Evolutionary conservation across 345 rosid species (phyloP).

Genomic region (Gossypium anomalum): DNA sequence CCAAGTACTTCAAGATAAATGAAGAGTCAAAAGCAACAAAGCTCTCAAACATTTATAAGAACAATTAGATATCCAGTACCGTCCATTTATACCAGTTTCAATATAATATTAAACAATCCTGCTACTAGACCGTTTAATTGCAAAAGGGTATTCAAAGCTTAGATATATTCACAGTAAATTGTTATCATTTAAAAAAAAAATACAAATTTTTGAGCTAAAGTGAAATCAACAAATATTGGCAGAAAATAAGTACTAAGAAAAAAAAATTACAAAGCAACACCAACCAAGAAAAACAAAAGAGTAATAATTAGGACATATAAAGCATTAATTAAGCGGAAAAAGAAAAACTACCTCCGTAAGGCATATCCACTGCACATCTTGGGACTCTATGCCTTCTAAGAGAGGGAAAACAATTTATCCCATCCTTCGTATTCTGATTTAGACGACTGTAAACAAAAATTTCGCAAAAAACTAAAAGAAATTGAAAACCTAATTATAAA

Average conservation of each 20-base stretch:
- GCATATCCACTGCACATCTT: constrained; percentile 53
- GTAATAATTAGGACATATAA: not conserved
- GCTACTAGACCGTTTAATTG: not conserved
- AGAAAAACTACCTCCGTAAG: constrained; percentile 58
- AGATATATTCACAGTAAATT: not conserved
- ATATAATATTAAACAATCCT: not conserved
- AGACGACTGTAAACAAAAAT: constrained; percentile 5
- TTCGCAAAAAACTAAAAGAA: not conserved
- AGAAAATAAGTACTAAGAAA: not conserved
- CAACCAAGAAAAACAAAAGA: not conserved
- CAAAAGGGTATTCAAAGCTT: not conserved
- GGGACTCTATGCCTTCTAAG: constrained; percentile 31
- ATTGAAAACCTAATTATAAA: not conserved
- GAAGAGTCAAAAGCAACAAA: not conserved
- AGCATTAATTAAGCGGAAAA: not conserved
- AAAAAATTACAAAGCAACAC: not conserved
- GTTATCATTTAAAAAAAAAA: not conserved
- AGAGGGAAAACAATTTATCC: constrained; percentile 22
- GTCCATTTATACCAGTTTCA: not conserved
- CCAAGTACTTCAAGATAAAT: not conserved
- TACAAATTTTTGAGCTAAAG: not conserved
- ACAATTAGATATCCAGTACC: not conserved
- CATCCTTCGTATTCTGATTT: constrained; percentile 20
- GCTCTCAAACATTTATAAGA: not conserved
- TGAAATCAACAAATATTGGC: not conserved